A percentile compares a stretch with the other conserved stretches of the same genome.
phyloP scores from a whole-genome alignment of 2,329 filamentous ascomycete species.

The Sordariomycetes sp. region DNA sequence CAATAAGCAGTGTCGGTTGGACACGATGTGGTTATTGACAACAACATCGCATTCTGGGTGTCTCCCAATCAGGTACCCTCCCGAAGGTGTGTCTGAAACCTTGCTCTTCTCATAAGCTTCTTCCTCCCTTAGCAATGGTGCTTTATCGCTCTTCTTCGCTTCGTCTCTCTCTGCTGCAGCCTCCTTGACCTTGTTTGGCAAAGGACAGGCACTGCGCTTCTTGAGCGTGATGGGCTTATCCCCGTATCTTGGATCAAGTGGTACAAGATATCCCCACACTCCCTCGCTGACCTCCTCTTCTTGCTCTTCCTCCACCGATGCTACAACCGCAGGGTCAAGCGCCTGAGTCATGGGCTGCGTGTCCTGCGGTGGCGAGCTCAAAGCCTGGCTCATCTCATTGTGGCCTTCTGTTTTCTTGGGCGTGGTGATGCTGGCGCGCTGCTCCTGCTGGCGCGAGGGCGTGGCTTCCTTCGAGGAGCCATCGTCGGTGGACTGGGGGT shows the following conservation, averaged over 20 bases:
- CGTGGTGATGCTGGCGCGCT: conserved; percentile 40
- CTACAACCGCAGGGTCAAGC: conserved; percentile 58
- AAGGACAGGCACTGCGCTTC: conserved; percentile 62
- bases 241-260: conserved; percentile 61
- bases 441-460: conserved; percentile 56
- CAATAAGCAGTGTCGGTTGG: conserved; percentile 72
- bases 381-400: conserved; percentile 31
- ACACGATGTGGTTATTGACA: conserved; percentile 70
- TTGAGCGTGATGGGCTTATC: conserved; percentile 63
- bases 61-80: conserved; percentile 84
- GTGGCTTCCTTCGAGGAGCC: conserved; percentile 58
- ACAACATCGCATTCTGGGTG: conserved; percentile 87
- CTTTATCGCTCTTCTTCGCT: conserved; percentile 32
- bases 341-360: conserved; percentile 59
- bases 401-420: conserved; percentile 41
- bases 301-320: conserved; percentile 67
- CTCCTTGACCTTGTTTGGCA: conserved; percentile 31
- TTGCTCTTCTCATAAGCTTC: conserved; percentile 54
- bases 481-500: conserved; percentile 37
- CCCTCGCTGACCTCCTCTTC: conserved; percentile 76
- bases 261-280: conserved; percentile 92
- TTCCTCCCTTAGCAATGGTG: conserved; percentile 43
- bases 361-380: conserved; percentile 57
- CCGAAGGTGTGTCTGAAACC: conserved; percentile 47
- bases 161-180: conserved; percentile 23